phyloP scores from a whole-genome alignment of 1,139 yeast species.

The Yamadazyma dendronema region DNA sequence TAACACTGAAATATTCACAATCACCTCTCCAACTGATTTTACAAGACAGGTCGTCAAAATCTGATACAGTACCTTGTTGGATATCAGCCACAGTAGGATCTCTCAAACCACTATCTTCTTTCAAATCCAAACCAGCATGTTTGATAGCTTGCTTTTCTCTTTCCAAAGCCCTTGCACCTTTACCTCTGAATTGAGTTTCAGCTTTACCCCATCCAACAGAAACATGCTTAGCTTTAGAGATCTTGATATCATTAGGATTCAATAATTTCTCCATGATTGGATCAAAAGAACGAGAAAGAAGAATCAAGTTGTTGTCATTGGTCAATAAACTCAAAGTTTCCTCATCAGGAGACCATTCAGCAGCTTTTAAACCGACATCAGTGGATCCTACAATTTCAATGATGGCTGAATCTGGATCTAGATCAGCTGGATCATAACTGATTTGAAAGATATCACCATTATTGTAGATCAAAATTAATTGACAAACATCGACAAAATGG shows the following conservation, averaged over 20 bases:
- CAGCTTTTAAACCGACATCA: conserved; percentile 71
- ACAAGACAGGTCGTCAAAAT: conserved; percentile 45
- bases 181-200: conserved; percentile 96
- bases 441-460: conserved; percentile 72
- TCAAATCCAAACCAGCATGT: conserved; percentile 64
- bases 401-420: conserved; percentile 52
- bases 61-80: conserved; percentile 65
- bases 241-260: conserved; percentile 58
- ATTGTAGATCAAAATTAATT: conserved; percentile 58
- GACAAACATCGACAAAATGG: conserved; percentile 65
- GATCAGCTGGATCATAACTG: conserved; percentile 50
- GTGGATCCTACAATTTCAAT: conserved; percentile 83
- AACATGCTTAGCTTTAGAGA: conserved; percentile 73
- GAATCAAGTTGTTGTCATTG: conserved; percentile 55
- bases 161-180: conserved; percentile 82
- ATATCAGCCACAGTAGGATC: conserved; percentile 90
- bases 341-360: conserved; percentile 90
- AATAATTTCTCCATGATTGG: conserved; percentile 67
- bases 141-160: conserved; percentile 58
- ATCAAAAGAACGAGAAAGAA: conserved; percentile 77
- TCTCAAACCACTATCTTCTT: conserved; percentile 60
- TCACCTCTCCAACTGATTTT: conserved; percentile 93
- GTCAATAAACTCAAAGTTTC: conserved; percentile 78
- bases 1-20: conserved; percentile 76
- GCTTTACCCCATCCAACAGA: conserved; percentile 98